Percentiles rank a stretch among this genome's conserved stretches.
Evolutionary conservation across 352 stramenopile species (phyloP).

Genomic region (Phytophthora sansomeana): DNA sequence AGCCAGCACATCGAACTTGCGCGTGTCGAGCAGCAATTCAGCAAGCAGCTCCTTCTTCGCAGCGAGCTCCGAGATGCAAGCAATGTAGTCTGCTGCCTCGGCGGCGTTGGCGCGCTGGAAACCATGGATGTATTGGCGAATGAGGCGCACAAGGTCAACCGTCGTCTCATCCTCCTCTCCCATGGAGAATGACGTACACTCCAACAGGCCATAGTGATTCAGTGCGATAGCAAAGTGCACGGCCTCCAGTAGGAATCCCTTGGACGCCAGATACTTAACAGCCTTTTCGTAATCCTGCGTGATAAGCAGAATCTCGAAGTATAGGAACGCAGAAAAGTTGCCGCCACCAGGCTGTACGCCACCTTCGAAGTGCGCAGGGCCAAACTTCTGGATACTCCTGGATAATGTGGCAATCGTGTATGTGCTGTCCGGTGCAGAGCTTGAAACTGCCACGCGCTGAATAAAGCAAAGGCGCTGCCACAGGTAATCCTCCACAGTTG

Average conservation of each 20-base stretch:
- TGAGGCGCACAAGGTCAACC: conserved; percentile 74
- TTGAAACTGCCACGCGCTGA: conserved; percentile 50
- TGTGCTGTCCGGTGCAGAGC: conserved; percentile 52
- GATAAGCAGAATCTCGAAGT: conserved; percentile 84
- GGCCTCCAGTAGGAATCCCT: conserved; percentile 80
- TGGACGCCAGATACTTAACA: conserved; percentile 81
- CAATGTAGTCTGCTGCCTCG: conserved; percentile 86
- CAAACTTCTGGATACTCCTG: conserved; percentile 82
- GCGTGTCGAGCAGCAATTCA: conserved; percentile 82
- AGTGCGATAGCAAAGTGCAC: conserved; percentile 85
- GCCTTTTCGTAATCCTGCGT: conserved; percentile 85
- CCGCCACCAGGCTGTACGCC: conserved; percentile 42
- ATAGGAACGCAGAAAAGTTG: conserved; percentile 72
- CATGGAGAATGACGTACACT: conserved; percentile 60
- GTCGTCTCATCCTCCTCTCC: conserved; percentile 70
- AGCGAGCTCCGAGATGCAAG: conserved; percentile 65
- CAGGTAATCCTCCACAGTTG: conserved; percentile 88
- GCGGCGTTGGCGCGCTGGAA: conserved; percentile 83
- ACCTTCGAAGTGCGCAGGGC: conserved; percentile 74
- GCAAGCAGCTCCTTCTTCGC: conserved; percentile 78
- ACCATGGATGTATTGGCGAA: conserved; percentile 86
- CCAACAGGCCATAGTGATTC: conserved; percentile 79
- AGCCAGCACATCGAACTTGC: conserved; percentile 81
- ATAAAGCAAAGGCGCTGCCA: conserved; percentile 89
- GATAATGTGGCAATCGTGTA: conserved; percentile 75